Conservation (phyloP, 2,329 filamentous ascomycete genomes). For the Bertia moriformis region DNA sequence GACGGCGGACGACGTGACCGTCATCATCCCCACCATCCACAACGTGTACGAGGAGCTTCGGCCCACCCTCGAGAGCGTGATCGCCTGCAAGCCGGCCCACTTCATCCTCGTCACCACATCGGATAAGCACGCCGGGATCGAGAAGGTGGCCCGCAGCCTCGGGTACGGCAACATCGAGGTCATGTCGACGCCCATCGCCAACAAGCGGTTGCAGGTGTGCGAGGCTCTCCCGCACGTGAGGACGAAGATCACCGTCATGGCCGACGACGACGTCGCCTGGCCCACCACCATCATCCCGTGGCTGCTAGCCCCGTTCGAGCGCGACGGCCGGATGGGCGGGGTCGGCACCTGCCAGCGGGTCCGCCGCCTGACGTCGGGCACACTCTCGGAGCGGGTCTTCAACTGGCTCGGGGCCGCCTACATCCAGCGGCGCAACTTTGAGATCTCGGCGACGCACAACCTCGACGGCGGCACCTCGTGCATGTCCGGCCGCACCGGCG, state of each 20-base stretch:
- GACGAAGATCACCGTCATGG: conserved; percentile 78
- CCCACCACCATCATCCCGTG: conserved; percentile 72
- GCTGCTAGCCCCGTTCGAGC: conserved; percentile 86
- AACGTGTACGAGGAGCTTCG: conserved; percentile 72
- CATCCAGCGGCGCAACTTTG: conserved; percentile 86
- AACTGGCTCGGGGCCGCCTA: conserved; percentile 87
- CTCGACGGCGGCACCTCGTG: conserved; percentile 93
- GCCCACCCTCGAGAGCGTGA: conserved; percentile 65
- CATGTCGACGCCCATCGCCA: conserved; percentile 68
- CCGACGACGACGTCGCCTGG: conserved; percentile 93
- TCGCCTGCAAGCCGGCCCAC: conserved; percentile 54
- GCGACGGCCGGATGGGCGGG: conserved; percentile 60
- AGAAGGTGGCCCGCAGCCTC: conserved; percentile 50
- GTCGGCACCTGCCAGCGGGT: conserved; percentile 86
- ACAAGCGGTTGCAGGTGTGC: conserved; percentile 89
- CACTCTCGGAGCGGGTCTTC: conserved; percentile 52
- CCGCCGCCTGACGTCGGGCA: conserved; percentile 48
- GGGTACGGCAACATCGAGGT: conserved; percentile 52
- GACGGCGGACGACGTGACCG: conserved; percentile 72
- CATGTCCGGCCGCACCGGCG: conserved; percentile 85
- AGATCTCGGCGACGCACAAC: conserved; percentile 88
- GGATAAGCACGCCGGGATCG: conserved; percentile 57
- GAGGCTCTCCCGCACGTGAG: conserved; percentile 73
- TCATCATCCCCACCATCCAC: conserved; percentile 86
- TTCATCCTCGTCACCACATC: conserved; percentile 79